Evolutionary conservation across 306 rosid species (phyloP), one percentile per base, ranked within the genome.

Genomic region (Quercus gilva): DNA sequence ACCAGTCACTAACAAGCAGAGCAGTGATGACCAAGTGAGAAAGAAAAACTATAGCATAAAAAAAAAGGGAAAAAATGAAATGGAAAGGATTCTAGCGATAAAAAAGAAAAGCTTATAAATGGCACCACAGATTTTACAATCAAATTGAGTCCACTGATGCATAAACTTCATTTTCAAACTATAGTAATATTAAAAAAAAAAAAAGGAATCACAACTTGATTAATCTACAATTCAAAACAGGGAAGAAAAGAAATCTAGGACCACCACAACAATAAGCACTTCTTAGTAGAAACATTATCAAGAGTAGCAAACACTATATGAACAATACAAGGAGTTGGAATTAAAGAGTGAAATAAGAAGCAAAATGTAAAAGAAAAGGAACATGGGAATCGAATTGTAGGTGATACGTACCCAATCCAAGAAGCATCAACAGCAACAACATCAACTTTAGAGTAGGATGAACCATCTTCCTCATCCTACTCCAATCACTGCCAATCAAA

Each of bases 391-490:
- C 53, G 35, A 61, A 71, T 55, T 19, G 19, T 68, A 11, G 74
- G 10, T 21, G 76, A 74, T 21, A 69, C 85, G 26, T 79, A 88
- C 91, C 88, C 11, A 82, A 84, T 18, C 83, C 87, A 53, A 86
- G 80, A 71, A 88, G 71, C 57, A 84, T 81, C 69, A 86, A 82
- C 80, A 88, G 56, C 68, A 75, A 76, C 75, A 81, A 78, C 31
- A 37, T 41, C 45, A 49, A 49, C 53, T 77, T 88, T 8, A 61
- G 81, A 71, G 76, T 76, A 74, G 83, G 73, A 81, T 86, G 73
- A 81, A 84, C 89, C 89, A 88, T 86, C 55, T 71, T 74, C 79
- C 84, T 71, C 73, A 55, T 84, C 88, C 89, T 75, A 77, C 81
- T 87, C 82, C 87, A 81, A 83, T 41, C 49, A 82, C 86, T 81